Conservation (phyloP, 1,284 basidiomycete species). For the Microbotryum scabiosae region DNA sequence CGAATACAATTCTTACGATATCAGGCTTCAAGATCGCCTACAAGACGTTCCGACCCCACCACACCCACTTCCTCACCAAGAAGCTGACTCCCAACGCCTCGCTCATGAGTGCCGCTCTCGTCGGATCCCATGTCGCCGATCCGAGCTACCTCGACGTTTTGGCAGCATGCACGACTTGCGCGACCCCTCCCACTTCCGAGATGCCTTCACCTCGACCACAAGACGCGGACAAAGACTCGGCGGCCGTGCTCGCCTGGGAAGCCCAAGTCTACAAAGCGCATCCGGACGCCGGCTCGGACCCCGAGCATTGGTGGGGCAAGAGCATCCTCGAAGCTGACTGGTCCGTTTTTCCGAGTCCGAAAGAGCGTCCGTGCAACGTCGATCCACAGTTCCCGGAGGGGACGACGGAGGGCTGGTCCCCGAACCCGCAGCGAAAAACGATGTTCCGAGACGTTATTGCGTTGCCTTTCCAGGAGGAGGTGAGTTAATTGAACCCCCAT, state of each 20-base stretch:
- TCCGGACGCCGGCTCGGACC: slow-evolving; percentile 9
- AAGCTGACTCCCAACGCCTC: not conserved
- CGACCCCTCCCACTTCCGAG: not conserved
- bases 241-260: slow-evolving; percentile 2
- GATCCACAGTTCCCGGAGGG: too few relatives aligned
- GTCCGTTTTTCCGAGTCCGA: not conserved
- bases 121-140: not conserved
- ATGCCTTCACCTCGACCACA: not conserved
- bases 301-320: slow-evolving; percentile 14
- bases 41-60: slow-evolving; percentile 7
- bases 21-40: slow-evolving; percentile 24
- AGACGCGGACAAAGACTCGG: not conserved
- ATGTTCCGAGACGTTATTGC: slow-evolving; percentile 12
- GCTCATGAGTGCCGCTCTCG: slow-evolving; percentile 11
- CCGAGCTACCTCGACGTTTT: slow-evolving; percentile 1
- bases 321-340: slow-evolving; percentile 16
- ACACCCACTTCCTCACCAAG: slow-evolving; percentile 18
- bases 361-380: too few relatives aligned
- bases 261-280: slow-evolving; percentile 8
- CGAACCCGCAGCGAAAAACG: not conserved
- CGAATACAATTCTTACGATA: too few relatives aligned
- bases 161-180: not conserved
- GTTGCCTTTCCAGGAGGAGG: too few relatives aligned
- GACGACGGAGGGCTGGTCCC: not conserved
- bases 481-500: too few relatives aligned